Evolutionary conservation across 2,329 filamentous ascomycete species (phyloP).

Genomic region (Fusarium continuum): DNA sequence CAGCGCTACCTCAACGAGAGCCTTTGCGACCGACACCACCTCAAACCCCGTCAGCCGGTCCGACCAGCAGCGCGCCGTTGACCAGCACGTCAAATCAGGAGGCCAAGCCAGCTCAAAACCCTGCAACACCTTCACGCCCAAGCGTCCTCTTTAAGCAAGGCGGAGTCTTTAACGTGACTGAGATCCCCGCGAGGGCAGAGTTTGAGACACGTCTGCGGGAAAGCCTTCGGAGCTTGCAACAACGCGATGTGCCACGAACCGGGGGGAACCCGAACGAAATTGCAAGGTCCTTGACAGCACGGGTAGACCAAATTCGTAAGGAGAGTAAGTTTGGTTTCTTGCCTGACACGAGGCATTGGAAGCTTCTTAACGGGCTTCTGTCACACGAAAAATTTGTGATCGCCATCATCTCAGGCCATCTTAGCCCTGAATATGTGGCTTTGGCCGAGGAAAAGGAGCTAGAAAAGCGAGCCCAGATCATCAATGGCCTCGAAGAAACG

Average conservation of each 20-base stretch:
- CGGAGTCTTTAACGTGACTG: slow-evolving; percentile 39
- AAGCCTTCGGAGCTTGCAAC: slow-evolving; percentile 21
- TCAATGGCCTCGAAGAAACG: slow-evolving; percentile 40
- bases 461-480: slow-evolving; percentile 35
- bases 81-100: background rate
- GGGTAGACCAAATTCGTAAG: slow-evolving; percentile 42
- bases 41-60: background rate
- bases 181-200: slow-evolving; percentile 35
- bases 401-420: slow-evolving; percentile 41
- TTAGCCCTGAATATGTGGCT: slow-evolving; percentile 45
- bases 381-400: slow-evolving; percentile 45
- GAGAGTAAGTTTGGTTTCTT: slow-evolving; percentile 43
- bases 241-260: slow-evolving; percentile 3
- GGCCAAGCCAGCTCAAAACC: background rate
- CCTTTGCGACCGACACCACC: background rate
- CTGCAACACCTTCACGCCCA: background rate
- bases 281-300: slow-evolving; percentile 35
- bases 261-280: background rate
- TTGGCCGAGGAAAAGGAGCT: slow-evolving; percentile 41
- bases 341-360: slow-evolving; percentile 50
- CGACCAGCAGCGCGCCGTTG: background rate
- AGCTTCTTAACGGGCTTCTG: slow-evolving; percentile 42
- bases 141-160: slow-evolving; percentile 14
- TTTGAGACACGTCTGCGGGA: slow-evolving; percentile 39
- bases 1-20: background rate